Percentiles rank a stretch among this genome's conserved stretches.
Conservation (phyloP, 805 yeast genomes). For the Metschnikowia rubicola region DNA sequence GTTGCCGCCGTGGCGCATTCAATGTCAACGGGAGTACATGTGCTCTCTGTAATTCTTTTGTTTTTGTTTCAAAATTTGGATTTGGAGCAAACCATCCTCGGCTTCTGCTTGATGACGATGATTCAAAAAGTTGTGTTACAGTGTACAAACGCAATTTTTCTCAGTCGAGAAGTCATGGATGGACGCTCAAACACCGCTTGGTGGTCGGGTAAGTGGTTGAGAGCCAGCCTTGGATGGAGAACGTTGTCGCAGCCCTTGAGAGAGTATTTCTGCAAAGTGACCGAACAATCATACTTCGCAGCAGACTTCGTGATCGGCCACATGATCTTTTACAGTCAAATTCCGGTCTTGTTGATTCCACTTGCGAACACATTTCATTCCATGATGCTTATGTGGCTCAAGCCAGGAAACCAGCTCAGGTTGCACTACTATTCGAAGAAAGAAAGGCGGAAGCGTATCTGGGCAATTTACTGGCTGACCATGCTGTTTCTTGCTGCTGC, state of each 20-base stretch:
- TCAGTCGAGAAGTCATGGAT: constrained; percentile 61
- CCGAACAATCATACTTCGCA: constrained; percentile 66
- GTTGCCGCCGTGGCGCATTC: constrained; percentile 41
- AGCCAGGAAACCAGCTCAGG: constrained; percentile 50
- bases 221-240: constrained; percentile 59
- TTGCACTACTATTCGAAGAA: constrained; percentile 43
- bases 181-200: constrained; percentile 58
- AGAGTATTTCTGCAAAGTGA: constrained; percentile 59
- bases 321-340: constrained; percentile 50
- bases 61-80: constrained; percentile 70
- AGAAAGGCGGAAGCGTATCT: constrained; percentile 26
- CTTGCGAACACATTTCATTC: constrained; percentile 67
- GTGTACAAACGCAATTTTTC: constrained; percentile 42
- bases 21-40: constrained; percentile 42
- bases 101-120: constrained; percentile 53
- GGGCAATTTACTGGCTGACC: constrained; percentile 4
- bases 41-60: constrained; percentile 50
- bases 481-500: constrained; percentile 2
- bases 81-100: constrained; percentile 55
- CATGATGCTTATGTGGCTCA: constrained; percentile 63
- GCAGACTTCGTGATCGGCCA: constrained; percentile 63
- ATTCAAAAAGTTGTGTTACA: constrained; percentile 60
- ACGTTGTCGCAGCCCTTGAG: constrained; percentile 60
- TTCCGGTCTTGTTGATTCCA: constrained; percentile 62
- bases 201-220: constrained; percentile 70